phyloP scores from a whole-genome alignment of 2,329 filamentous ascomycete species.

The Decorospora gaudefroyi region DNA sequence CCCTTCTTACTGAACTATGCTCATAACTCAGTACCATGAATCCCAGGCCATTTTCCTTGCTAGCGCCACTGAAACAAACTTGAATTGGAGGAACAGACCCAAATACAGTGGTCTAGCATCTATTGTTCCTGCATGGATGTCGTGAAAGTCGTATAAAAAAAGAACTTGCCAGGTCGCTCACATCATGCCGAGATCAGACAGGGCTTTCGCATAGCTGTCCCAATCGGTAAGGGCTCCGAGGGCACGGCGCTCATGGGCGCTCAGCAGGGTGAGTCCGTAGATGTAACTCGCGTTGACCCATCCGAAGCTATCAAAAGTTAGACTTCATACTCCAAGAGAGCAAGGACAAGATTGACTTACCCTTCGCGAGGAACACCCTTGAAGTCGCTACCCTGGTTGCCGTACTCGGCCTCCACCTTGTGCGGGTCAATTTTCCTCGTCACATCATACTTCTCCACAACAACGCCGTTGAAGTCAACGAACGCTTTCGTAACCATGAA shows the following conservation, averaged over 20 bases:
- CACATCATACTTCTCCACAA: slow-evolving; percentile 99
- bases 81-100: slow-evolving; percentile 3
- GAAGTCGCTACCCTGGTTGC: slow-evolving; percentile 94
- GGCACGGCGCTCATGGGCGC: slow-evolving; percentile 85
- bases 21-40: too few species aligned
- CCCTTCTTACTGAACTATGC: too few species aligned
- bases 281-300: slow-evolving; percentile 99
- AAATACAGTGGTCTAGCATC: slow-evolving; percentile 7
- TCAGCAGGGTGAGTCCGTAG: slow-evolving; percentile 85
- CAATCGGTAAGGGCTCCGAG: slow-evolving; percentile 87
- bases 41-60: too few species aligned
- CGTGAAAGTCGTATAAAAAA: slow-evolving; percentile 12
- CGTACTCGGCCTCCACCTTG: slow-evolving; percentile 94
- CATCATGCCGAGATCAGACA: slow-evolving; percentile 45
- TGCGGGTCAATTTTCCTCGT: slow-evolving; percentile 88
- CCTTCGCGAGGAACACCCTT: slow-evolving; percentile 95
- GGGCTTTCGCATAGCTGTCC: slow-evolving; percentile 76
- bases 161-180: slow-evolving; percentile 1
- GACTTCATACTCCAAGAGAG: slow-evolving; percentile 8
- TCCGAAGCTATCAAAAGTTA: slow-evolving; percentile 70
- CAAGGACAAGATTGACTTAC: slow-evolving; percentile 60
- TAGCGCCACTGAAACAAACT: too few species aligned
- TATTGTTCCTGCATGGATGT: slow-evolving; percentile 6
- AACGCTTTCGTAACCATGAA: slow-evolving; percentile 99
- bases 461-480: slow-evolving; percentile 96